phyloP scores from a whole-genome alignment of 805 yeast species.

The Saccharomycodes ludwigii region DNA sequence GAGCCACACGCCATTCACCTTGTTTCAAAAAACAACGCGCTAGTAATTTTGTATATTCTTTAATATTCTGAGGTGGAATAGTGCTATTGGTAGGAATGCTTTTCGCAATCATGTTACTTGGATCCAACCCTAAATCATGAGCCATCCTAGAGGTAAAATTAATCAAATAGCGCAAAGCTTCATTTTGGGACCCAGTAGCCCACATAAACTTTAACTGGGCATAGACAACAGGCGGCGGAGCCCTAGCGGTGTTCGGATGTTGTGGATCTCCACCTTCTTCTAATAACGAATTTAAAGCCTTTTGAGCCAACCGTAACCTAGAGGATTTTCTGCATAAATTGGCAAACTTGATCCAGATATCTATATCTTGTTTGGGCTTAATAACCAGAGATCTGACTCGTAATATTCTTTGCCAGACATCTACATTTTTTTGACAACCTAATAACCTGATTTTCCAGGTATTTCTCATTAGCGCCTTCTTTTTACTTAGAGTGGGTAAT shows the following conservation, averaged over 20 bases:
- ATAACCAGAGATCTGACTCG: constrained; percentile 88
- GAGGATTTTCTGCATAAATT: constrained; percentile 92
- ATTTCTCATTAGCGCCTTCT: constrained; percentile 63
- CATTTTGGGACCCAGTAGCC: constrained; percentile 84
- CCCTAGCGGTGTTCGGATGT: constrained; percentile 50
- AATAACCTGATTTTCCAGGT: constrained; percentile 90
- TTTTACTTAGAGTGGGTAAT: constrained; percentile 72
- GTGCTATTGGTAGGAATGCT: constrained; percentile 55
- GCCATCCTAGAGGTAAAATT: constrained; percentile 89
- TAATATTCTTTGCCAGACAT: constrained; percentile 95
- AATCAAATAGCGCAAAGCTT: constrained; percentile 73
- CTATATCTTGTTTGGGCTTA: constrained; percentile 92
- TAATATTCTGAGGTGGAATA: constrained; percentile 47
- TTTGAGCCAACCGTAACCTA: constrained; percentile 82
- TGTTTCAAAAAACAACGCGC: constrained; percentile 95
- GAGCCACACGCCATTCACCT: constrained; percentile 94
- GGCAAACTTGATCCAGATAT: constrained; percentile 96
- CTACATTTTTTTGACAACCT: constrained; percentile 95
- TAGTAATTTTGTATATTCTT: constrained; percentile 68
- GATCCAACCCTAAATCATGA: constrained; percentile 74
- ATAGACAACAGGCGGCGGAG: constrained; percentile 94
- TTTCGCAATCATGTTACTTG: constrained; percentile 77
- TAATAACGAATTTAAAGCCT: constrained; percentile 66
- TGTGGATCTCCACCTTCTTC: constrained; percentile 56
- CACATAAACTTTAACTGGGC: constrained; percentile 95